Base-by-base conservation (phyloP, 129 eudicot genomes). In the Helianthus tuberosus region DNA sequence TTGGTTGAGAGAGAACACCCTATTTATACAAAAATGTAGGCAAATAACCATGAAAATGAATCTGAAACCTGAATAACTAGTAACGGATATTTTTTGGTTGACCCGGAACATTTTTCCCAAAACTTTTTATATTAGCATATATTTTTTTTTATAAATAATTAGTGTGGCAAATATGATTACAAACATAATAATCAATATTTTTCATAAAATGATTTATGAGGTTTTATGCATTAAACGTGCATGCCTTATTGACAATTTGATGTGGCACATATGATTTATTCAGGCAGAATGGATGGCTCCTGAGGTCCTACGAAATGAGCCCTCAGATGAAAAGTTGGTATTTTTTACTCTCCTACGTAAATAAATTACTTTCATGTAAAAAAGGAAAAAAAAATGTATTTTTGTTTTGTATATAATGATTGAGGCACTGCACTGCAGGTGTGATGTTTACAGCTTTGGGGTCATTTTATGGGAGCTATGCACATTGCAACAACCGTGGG, bases 281-380 rank as follows among this genome's bases (percentile, higher is more conserved):
- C 89, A 93, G 98, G 98, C 98, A n/a, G 98, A 92, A 71, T 92
- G 98, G 98, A 92, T 92, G 98, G 98, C 98, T 66, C 98, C 98
- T 1, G 98, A 92, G 76, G 95, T 92, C 64, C 83, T 92, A 49
- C 80, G 98, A 76, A 92, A 89, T 69, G 98, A 92, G 54, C 98
- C 95, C 72, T 89, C 98, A 50, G 84, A 92, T 71, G 98, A 92
- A 54, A 92, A 92, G 98, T 92, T 85, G 51, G 88, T 79, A 69
- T 17, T 55, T 73, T 53, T 5, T 57, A 66, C 55, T 43, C 72
- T 75, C 57, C 43, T 53, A 11, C n/a, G 55, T 75, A 49, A 49
- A 16, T 32, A 49, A 20, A 17, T 65, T 53, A 20, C 17, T 68
- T 53, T 15, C 20, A 47, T 54, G 23, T 16, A 44, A 64, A 11